These are phyloP conservation scores for Fusarium hainanense DNA, from an alignment of 2,329 filamentous ascomycete species.

Conservation along the genomic window DNA sequence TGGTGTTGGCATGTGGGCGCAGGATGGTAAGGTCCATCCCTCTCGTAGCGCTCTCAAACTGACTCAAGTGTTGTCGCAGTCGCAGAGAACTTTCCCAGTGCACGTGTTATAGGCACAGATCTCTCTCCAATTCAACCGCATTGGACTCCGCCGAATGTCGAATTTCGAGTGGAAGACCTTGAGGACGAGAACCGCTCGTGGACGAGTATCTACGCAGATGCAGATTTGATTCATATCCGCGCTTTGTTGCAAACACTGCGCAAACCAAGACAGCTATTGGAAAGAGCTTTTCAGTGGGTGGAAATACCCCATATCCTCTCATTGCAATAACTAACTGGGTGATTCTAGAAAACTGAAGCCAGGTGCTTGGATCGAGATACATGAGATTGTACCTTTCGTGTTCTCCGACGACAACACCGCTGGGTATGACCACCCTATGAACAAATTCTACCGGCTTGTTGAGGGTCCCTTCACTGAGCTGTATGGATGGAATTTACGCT, in stretches of 20 bases:
- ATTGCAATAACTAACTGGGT: conserved; percentile 18
- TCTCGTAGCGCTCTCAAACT: neutral
- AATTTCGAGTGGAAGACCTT: conserved; percentile 58
- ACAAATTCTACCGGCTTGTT: conserved; percentile 50
- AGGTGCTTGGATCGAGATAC: conserved; percentile 56
- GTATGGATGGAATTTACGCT: conserved; percentile 52
- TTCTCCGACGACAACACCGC: conserved; percentile 49
- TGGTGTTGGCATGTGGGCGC: conserved; percentile 66
- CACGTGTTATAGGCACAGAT: conserved; percentile 59
- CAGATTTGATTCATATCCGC: conserved; percentile 67
- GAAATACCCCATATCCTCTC: neutral
- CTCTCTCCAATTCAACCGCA: conserved; percentile 58
- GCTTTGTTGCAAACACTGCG: conserved; percentile 62
- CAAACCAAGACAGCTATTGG: conserved; percentile 61
- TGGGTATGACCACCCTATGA: conserved; percentile 48
- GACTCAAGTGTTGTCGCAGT: conserved; percentile 49
- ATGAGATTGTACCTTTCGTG: conserved; percentile 50
- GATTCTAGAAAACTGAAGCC: conserved; percentile 49
- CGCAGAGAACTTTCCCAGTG: conserved; percentile 58
- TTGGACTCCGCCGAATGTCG: conserved; percentile 67
- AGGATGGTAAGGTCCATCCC: conserved; percentile 55
- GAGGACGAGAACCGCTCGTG: conserved; percentile 52
- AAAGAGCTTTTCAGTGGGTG: conserved; percentile 57
- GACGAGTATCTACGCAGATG: conserved; percentile 51
- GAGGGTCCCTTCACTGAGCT: conserved; percentile 47